Conservation (phyloP, 352 stramenopile genomes). For the Phytophthora lateralis region DNA sequence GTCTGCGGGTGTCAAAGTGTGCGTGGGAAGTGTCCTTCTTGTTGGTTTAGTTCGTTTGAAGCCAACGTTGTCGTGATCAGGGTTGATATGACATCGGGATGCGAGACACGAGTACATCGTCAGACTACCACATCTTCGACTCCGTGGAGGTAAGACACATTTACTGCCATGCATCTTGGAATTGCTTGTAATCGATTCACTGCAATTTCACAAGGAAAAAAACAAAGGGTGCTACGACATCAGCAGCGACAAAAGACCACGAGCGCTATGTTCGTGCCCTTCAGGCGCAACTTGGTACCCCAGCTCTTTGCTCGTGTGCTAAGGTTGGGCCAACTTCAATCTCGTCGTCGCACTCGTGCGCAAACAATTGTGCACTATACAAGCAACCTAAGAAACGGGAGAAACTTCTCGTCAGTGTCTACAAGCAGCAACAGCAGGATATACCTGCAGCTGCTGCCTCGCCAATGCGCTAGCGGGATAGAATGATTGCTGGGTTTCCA, state of each 20-base stretch:
- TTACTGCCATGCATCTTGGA: not conserved
- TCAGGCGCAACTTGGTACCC: slow-evolving; percentile 51
- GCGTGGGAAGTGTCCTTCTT: not conserved
- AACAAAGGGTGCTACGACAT: slow-evolving; percentile 1
- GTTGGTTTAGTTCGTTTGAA: not conserved
- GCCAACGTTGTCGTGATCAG: slow-evolving; percentile 19
- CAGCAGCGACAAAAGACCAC: slow-evolving; percentile 20
- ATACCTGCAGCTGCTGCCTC: slow-evolving; percentile 8
- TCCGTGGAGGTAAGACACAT: slow-evolving; percentile 50
- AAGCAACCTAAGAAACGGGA: slow-evolving; percentile 67
- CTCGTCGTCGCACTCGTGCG: slow-evolving; percentile 37
- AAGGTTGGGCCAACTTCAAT: slow-evolving; percentile 13
- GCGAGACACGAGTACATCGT: slow-evolving; percentile 44
- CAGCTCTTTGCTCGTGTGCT: slow-evolving; percentile 60
- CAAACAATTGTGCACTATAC: slow-evolving; percentile 79
- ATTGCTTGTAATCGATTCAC: not conserved
- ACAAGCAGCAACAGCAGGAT: slow-evolving; percentile 60
- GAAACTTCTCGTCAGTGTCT: slow-evolving; percentile 55
- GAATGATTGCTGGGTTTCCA: not conserved
- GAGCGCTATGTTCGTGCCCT: slow-evolving; percentile 58
- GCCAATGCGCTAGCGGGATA: slow-evolving; percentile 9
- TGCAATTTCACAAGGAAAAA: slow-evolving; percentile 25
- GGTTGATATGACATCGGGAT: slow-evolving; percentile 44
- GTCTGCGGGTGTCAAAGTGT: slow-evolving; percentile 17
- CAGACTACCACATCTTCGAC: slow-evolving; percentile 44